A percentile compares a stretch with the other conserved stretches of the same genome.
These are phyloP conservation scores for Acacia pycnantha DNA, from an alignment of 331 rosid genomes.

Conservation along the genomic window DNA sequence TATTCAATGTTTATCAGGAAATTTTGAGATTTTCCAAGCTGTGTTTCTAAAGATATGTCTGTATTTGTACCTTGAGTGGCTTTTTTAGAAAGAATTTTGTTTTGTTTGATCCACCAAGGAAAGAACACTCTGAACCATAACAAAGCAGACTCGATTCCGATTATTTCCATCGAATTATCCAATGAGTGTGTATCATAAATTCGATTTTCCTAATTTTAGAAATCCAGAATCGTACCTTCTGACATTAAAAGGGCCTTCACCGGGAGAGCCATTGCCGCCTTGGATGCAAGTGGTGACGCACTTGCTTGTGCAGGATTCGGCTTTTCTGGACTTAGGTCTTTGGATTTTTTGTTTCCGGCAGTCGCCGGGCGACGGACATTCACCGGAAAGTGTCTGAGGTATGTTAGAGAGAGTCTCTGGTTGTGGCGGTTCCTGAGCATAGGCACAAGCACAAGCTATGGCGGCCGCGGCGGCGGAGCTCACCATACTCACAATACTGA, in stretches of 20 bases:
- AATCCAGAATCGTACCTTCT: conserved; percentile 46
- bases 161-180: not conserved
- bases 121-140: not conserved
- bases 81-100: not conserved
- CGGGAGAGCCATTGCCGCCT: conserved; percentile 93
- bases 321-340: conserved; percentile 81
- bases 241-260: conserved; percentile 89
- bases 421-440: conserved; percentile 33
- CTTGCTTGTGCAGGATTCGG: conserved; percentile 80
- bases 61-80: not conserved
- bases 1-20: not conserved
- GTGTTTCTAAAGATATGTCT: not conserved
- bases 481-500: not conserved
- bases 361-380: conserved; percentile 48
- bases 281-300: conserved; percentile 88
- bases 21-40: not conserved
- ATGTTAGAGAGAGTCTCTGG: conserved; percentile 70
- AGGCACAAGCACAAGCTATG: conserved; percentile 24
- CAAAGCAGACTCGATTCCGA: not conserved
- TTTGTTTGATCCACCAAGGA: not conserved
- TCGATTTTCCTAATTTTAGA: not conserved
- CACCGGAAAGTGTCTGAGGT: conserved; percentile 87
- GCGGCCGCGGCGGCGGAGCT: conserved; percentile 42
- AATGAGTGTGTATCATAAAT: not conserved
- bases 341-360: conserved; percentile 74